Conservation (phyloP, 176 grass and related monocot species). For the Puccinellia tenuiflora region DNA sequence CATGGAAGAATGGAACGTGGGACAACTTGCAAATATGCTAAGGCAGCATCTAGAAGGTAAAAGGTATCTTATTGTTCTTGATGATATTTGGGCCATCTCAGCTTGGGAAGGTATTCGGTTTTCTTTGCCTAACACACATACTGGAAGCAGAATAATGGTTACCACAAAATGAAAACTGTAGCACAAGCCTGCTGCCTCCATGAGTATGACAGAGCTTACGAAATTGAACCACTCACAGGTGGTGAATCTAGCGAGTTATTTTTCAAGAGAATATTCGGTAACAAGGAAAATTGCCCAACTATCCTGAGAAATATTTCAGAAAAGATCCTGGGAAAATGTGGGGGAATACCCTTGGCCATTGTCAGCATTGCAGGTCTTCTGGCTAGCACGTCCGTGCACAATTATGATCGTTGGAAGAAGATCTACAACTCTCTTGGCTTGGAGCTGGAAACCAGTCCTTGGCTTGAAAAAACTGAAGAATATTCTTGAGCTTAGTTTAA, state of each 20-base stretch:
- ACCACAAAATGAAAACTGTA: conserved; percentile 36
- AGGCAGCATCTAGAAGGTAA: conserved; percentile 1
- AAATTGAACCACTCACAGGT: conserved; percentile 30
- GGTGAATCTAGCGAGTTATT: conserved; percentile 24
- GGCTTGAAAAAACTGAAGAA: conserved; percentile 35
- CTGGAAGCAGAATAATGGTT: conserved; percentile 32
- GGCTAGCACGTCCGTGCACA: background rate
- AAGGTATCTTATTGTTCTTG: conserved; percentile 43
- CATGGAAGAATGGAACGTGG: conserved; percentile 26
- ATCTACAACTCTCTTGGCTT: conserved; percentile 20
- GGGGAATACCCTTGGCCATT: conserved; percentile 24
- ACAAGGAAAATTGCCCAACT: background rate
- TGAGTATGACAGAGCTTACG: conserved; percentile 28
- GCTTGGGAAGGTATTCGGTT: conserved; percentile 31
- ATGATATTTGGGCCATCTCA: conserved; percentile 34
- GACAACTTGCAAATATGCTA: conserved; percentile 9
- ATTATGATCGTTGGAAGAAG: conserved; percentile 26
- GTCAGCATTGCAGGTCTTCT: conserved; percentile 38
- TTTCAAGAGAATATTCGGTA: conserved; percentile 25
- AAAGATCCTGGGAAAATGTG: conserved; percentile 29
- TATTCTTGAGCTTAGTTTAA: conserved; percentile 45
- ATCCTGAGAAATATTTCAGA: background rate
- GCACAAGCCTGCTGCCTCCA: conserved; percentile 25
- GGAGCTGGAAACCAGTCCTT: conserved; percentile 27
- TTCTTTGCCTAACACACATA: conserved; percentile 30